Base-by-base conservation (phyloP, 192 early-diverging fungal genomes). In the Bifiguratus adelaidae region DNA sequence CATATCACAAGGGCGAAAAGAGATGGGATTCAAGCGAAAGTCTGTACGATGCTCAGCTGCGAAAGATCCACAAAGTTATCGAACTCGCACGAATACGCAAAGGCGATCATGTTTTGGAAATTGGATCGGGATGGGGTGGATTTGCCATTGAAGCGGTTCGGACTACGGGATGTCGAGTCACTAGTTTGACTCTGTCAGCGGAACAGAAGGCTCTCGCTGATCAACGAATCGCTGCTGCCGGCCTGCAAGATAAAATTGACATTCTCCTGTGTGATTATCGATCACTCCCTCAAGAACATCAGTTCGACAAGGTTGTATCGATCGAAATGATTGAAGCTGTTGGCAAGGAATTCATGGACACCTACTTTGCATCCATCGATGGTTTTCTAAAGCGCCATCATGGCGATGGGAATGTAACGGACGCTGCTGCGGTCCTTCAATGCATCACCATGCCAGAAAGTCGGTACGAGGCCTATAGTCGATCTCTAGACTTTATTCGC, bases 241-340 rank as follows among this genome's bases (percentile, higher is more conserved):
- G 76, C 13, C 52, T 80, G 47, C 52, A 58, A 7, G 65, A 69
- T 47, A 47, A 42, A 35, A 81, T 86, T 46, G 62, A 60, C 7
- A 76, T 85, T 16, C 55, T 78, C 45, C 61, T 85, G n/a, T 54
- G 65, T 32, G 83, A 85, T 56, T 85, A 85, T 58, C 76, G 83
- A 33, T 68, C 58, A 24, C 52, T 85, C 29, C 77, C 81, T 0
- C 43, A 44, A 18, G 48, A 43, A 19, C 58, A 76, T 58, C 72
- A 71, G 27, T 86, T 81, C 54, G 83, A 86, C 61, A 70, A 76
- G 45, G 78, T 86, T 44, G 61, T 86, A 15, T 70, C 77, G 9
- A 53, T 79, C 7, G 83, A 86, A 56, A 86, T 86, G 83, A 60
- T 86, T 24, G 83, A 86, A 64, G 81, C 81, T 29, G 83, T 86